Base-by-base conservation (phyloP, 225 moss, liverwort and hornwort genomes). In the Marchantia paleacea region DNA sequence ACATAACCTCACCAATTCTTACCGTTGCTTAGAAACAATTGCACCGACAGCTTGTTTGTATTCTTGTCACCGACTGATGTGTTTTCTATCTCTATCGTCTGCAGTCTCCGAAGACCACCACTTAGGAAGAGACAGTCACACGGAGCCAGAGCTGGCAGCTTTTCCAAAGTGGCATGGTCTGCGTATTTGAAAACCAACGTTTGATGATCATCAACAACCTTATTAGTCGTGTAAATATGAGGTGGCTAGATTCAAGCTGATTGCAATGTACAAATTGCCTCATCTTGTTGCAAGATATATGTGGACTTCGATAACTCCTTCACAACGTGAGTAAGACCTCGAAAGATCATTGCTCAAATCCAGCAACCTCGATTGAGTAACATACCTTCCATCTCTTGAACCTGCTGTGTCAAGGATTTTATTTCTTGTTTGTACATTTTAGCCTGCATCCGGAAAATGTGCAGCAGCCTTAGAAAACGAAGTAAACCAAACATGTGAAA, bases 101-200 rank as follows among this genome's bases (percentile, higher is more conserved):
- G 79, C 25, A 58, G 48, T 49, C 79, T 81, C 70, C 72, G 71
- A 25, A 64, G 30, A 81, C 72, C 70, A 53, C 71, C 58, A 57
- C 61, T 78, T 18, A 87, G 78, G 77, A 87, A 87, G 58, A 87
- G 82, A 73, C 87, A 87, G 72, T 87, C 84, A 54, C 87, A 87
- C 10, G 87, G 87, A 74, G 80, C 87, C 28, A 87, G 84, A 53
- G 84, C 67, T 15, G 84, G 87, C 69, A 87, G 76, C 80, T 77
- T 84, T 26, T 87, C 84, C 77, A 82, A 15, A 19, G 79, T 77
- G 30, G 28, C 73, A 69, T 29, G 24, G 3, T 79, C 86, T 83
- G 86, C 20, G 16, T 49, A 67, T 55, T 19, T 7, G 9, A 29
- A 3, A 60, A 49, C 20, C n/a, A n/a, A 26, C 26, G 0, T 16